phyloP scores from a whole-genome alignment of 805 yeast species.

The Torulaspora gathmanii region DNA sequence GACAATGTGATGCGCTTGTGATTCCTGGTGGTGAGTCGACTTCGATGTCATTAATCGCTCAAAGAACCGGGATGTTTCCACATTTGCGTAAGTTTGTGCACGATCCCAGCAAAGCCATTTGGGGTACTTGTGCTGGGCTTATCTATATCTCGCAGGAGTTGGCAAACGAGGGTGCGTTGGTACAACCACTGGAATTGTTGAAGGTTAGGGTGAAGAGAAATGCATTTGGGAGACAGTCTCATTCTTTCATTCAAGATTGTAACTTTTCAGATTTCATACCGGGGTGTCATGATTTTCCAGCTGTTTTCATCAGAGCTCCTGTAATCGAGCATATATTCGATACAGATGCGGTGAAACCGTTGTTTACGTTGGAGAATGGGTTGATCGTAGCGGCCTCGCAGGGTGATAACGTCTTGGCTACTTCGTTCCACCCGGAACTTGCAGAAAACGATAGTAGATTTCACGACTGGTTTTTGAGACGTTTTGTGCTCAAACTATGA shows the following conservation, averaged over 20 bases:
- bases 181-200: conserved; percentile 58
- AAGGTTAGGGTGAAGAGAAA: conserved; percentile 62
- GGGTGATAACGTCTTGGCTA: conserved; percentile 55
- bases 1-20: conserved; percentile 52
- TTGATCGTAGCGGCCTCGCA: conserved; percentile 70
- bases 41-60: conserved; percentile 65
- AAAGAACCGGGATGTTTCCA: conserved; percentile 52
- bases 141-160: conserved; percentile 57
- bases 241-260: conserved; percentile 51
- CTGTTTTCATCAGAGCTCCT: conserved; percentile 73
- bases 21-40: conserved; percentile 72
- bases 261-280: conserved; percentile 42
- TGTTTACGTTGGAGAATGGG: conserved; percentile 38
- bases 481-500: conserved; percentile 42
- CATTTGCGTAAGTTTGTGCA: conserved; percentile 50
- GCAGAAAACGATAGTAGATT: conserved; percentile 49
- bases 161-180: conserved; percentile 49
- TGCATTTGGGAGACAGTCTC: conserved; percentile 74
- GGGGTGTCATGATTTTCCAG: conserved; percentile 37
- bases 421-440: conserved; percentile 79
- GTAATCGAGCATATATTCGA: conserved; percentile 43
- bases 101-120: conserved; percentile 50
- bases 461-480: conserved; percentile 66
- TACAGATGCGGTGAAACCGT: conserved; percentile 36
- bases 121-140: conserved; percentile 89